phyloP scores from a whole-genome alignment of 768 basidiomycete species.

The Tylopilus balloui region DNA sequence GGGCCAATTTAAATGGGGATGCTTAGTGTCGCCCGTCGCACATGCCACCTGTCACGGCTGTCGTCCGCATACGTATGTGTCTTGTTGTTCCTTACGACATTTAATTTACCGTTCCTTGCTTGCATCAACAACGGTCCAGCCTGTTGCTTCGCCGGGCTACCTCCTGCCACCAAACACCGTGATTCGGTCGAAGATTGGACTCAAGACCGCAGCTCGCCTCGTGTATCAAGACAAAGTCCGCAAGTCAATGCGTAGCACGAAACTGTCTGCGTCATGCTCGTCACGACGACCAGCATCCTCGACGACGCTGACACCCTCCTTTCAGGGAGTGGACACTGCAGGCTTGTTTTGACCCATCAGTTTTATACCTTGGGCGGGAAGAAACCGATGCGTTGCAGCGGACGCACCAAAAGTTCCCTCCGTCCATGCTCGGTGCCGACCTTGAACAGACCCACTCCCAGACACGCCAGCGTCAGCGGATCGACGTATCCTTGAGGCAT shows the following conservation, averaged over 20 bases:
- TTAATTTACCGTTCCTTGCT: slow-evolving; percentile 1
- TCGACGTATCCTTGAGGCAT: slow-evolving; percentile 64
- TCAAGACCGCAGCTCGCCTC: slow-evolving; percentile 44
- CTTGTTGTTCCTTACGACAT: neutral
- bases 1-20: neutral
- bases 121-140: slow-evolving; percentile 18
- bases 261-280: slow-evolving; percentile 4
- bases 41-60: neutral
- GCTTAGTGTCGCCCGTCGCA: neutral
- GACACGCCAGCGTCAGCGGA: slow-evolving; percentile 54
- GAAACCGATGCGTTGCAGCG: neutral
- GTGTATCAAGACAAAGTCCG: slow-evolving; percentile 59
- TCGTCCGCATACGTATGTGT: neutral
- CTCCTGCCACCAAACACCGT: slow-evolving; percentile 15
- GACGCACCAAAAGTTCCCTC: slow-evolving; percentile 46
- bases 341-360: slow-evolving; percentile 33
- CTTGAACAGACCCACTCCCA: slow-evolving; percentile 59
- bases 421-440: slow-evolving; percentile 46
- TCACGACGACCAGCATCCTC: slow-evolving; percentile 6
- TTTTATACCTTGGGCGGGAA: neutral
- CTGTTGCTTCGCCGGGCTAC: slow-evolving; percentile 13
- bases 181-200: slow-evolving; percentile 35
- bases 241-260: slow-evolving; percentile 38
- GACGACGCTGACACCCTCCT: slow-evolving; percentile 41
- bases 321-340: slow-evolving; percentile 50